Conservation (phyloP, 1,284 basidiomycete species). For the Trichosporon sp. region DNA sequence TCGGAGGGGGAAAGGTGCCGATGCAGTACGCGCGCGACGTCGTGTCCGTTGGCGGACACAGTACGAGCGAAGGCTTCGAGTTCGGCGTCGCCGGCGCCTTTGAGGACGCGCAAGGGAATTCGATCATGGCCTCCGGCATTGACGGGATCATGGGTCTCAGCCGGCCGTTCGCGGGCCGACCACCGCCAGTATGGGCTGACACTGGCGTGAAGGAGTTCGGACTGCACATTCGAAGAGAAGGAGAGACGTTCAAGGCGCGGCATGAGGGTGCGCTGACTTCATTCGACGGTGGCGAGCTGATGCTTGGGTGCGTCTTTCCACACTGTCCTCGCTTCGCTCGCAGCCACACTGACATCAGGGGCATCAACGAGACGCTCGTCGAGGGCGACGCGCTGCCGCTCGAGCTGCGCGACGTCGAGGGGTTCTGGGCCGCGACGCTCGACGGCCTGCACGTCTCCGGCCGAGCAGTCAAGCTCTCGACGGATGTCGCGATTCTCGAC, state of each 20-base stretch:
- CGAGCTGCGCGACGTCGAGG: not conserved
- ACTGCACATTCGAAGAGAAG: not conserved
- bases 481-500: not conserved
- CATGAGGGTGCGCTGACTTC: not conserved
- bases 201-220: not conserved
- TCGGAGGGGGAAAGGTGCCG: not conserved
- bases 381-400: not conserved
- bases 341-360: not conserved
- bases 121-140: not conserved
- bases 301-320: not conserved
- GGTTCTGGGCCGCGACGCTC: not conserved
- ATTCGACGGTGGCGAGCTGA: not conserved
- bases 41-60: not conserved
- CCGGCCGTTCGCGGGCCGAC: not conserved
- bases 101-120: not conserved
- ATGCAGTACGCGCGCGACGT: not conserved
- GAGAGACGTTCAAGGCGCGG: not conserved
- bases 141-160: not conserved
- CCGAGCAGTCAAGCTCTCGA: not conserved
- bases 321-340: not conserved
- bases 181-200: not conserved
- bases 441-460: not conserved
- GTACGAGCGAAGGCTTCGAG: not conserved
- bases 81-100: not conserved
- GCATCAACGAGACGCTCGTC: not conserved